Evolutionary conservation across 176 grass and related monocot species (phyloP).

Genomic region (Metroxylon sagu): DNA sequence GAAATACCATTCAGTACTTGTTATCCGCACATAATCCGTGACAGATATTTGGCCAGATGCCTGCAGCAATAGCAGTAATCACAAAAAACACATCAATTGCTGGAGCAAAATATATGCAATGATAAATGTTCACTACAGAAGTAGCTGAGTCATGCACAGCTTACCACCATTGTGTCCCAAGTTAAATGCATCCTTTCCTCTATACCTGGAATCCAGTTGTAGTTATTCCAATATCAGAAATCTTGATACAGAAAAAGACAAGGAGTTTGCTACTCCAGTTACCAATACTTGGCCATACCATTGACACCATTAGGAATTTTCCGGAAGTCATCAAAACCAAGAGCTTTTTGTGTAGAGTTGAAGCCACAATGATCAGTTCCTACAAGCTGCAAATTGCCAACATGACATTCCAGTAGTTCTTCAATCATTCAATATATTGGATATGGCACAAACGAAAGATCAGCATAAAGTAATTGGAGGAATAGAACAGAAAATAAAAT

Average conservation of each 20-base stretch:
- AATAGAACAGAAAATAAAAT: too few species aligned
- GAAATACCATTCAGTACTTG: conserved; percentile 82
- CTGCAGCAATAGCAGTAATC: conserved; percentile 29
- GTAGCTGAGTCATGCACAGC: conserved; percentile 1
- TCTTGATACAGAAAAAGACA: too few species aligned
- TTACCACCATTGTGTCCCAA: conserved; percentile 99
- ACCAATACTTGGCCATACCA: conserved; percentile 26
- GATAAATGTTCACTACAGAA: too few species aligned
- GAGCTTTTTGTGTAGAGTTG: conserved; percentile 94
- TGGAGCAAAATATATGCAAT: too few species aligned
- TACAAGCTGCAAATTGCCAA: conserved; percentile 56
- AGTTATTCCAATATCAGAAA: too few species aligned
- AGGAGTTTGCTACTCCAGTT: too few species aligned
- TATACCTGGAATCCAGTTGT: conserved; percentile 36
- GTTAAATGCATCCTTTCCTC: conserved; percentile 93
- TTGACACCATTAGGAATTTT: conserved; percentile 98
- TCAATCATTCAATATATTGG: too few species aligned
- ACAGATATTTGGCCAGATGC: conserved; percentile 67
- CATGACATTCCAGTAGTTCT: too few species aligned
- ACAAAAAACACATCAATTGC: conserved; percentile 20
- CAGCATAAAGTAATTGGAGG: too few species aligned
- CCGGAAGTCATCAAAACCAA: conserved; percentile 73
- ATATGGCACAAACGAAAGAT: too few species aligned
- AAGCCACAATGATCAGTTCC: conserved; percentile 93
- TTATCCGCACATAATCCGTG: conserved; percentile 83